Base-by-base conservation (phyloP, 2,329 filamentous ascomycete species). In the Cladophialophora exuberans region DNA sequence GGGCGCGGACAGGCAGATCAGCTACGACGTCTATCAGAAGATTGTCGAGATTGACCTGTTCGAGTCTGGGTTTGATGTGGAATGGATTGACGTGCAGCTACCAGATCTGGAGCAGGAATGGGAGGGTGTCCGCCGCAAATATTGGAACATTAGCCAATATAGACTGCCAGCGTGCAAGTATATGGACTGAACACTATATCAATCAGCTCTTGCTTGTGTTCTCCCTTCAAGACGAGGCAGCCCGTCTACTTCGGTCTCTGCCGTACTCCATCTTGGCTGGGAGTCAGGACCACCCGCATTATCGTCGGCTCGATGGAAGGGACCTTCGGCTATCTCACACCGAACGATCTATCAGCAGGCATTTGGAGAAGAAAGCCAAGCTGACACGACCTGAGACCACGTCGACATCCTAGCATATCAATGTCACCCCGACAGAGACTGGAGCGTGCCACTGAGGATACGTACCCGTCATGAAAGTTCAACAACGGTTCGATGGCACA, bases 1-100 rank as follows among this genome's bases (percentile, higher is more conserved):
- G 54, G 94, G 94, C 0, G 94, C 94, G 2, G 94, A 99, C 73
- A 80, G 94, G 41, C 86, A 87, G 70, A 86, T 97, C 59, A 96
- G 90, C 73, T 97, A 97, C 72, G 94, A 97, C 74, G 92, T 99
- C 20, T 97, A 97, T 73, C 89, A 87, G 49, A 90, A 89, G 70
- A 90, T 97, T 2, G 87, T 90, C 1, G 93, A 97, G 73, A 86
- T 96, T 79, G 91, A 97, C 72, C 78, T 95, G 18, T 84, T 87
- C 59, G 92, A 97, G 64, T 90, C 90, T 7, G 92, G 92, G 0
- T 83, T 97, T 64, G 93, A 97, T 66, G 84, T 93, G 1, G 88
- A 92, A 48, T 97, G 91, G 91, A 81, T 86, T 49, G 87, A 87
- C 52, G 82, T 94, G 28, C 76, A 82, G 4, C 88, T 97, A 11